Evolutionary conservation across 1,284 basidiomycete genomes (phyloP), one percentile per base, ranked within the genome.

Genomic region (Ganoderma lucidum): DNA sequence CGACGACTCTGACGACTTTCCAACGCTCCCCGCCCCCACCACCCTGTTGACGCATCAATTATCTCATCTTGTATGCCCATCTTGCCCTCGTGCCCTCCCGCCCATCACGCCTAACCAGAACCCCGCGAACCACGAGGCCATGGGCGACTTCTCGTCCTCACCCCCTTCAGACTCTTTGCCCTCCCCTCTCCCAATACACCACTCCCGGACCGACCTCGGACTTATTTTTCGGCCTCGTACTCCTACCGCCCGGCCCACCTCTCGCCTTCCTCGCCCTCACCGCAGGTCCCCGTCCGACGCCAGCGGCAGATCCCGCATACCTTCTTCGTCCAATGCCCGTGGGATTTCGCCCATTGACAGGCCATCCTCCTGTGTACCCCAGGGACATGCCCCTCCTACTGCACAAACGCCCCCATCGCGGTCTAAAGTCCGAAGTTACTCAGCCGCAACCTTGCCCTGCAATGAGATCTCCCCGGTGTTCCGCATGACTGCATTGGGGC

Each of bases 71-170:
- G 53, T 55, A 60, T 59, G 71, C 67, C 62, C 68, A 70, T 72
- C 68, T 64, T 62, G 48, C 67, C 76, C 77, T 75, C 78, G 77
- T 77, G 76, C 68, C 58, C 63, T 53, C 67, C 66, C 71, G 70
- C 72, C 19, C 71, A 64, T 75, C 69, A 72, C 55, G 48, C 10
- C 48, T 51, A 51, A 51, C 48, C 23, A 51, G 48, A 76, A 75
- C 76, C 73, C 78, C 75, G 78, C 77, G 78, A 76, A 77, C 70
- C 75, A 71, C 73, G 71, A 73, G 75, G 71, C 65, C 62, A 79
- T 79, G 78, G 73, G 68, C 68, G 75, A 72, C 70, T 70, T 71
- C 71, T 75, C 75, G 53, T 75, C 76, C 61, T 63, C 66, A 56
- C 73, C 77, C 71, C 73, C 75, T 70, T 61, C 70, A 71, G 69